phyloP scores from a whole-genome alignment of 1,284 basidiomycete species.

The Pseudozyma sp. region DNA sequence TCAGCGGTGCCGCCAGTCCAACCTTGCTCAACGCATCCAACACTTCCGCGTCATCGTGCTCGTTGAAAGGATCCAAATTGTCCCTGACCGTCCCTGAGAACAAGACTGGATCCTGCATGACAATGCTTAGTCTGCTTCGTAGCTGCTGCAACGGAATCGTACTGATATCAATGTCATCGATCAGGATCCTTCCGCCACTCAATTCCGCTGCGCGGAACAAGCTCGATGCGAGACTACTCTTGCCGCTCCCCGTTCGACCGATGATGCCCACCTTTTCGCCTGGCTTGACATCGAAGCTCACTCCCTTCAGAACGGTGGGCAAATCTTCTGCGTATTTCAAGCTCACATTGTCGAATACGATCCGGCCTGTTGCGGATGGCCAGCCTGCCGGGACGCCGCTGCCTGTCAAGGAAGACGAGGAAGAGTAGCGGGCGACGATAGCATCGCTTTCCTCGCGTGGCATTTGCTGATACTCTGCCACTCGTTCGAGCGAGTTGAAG shows the following conservation, averaged over 20 bases:
- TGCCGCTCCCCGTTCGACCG: slow-evolving; percentile 73
- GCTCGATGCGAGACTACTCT: slow-evolving; percentile 49
- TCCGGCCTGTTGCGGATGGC: slow-evolving; percentile 73
- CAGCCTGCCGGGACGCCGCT: slow-evolving; percentile 57
- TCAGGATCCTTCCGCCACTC: slow-evolving; percentile 52
- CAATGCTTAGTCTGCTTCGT: slow-evolving; percentile 70
- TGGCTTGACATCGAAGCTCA: slow-evolving; percentile 80
- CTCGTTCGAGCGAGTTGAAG: slow-evolving; percentile 83
- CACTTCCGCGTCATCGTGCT: slow-evolving; percentile 84
- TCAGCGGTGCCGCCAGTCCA: slow-evolving; percentile 62
- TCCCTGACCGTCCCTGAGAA: slow-evolving; percentile 88
- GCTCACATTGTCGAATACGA: slow-evolving; percentile 79
- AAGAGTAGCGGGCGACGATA: slow-evolving; percentile 12
- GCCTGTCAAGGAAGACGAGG: no score
- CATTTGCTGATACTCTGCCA: slow-evolving; percentile 87
- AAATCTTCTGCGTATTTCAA: slow-evolving; percentile 87
- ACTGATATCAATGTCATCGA: slow-evolving; percentile 63
- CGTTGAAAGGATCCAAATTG: slow-evolving; percentile 87
- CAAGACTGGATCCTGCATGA: slow-evolving; percentile 78
- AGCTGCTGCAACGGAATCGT: slow-evolving; percentile 45
- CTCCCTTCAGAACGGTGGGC: slow-evolving; percentile 81
- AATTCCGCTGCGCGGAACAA: slow-evolving; percentile 52
- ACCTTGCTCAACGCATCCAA: slow-evolving; percentile 71
- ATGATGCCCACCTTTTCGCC: slow-evolving; percentile 74
- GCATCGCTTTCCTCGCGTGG: slow-evolving; percentile 77